Evolutionary conservation across 1,284 basidiomycete genomes (phyloP).

Genomic region (Termitomyces sp.): DNA sequence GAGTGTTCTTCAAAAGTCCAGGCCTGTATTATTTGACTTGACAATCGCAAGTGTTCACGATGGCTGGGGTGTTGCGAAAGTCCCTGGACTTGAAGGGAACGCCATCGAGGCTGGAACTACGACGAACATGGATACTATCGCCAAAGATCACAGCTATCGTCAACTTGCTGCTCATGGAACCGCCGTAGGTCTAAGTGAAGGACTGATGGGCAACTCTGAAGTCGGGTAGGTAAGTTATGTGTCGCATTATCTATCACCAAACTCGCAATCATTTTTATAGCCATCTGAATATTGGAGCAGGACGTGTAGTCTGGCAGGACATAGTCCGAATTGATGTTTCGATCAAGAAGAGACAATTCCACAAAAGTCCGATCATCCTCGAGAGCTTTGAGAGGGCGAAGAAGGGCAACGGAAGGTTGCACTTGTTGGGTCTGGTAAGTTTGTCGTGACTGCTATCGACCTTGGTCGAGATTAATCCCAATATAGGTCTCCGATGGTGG

Average conservation of each 20-base stretch:
- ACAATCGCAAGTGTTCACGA: constrained; percentile 71
- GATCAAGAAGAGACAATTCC: constrained; percentile 84
- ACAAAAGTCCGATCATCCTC: constrained; percentile 71
- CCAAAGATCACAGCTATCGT: constrained; percentile 69
- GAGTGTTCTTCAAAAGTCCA: constrained; percentile 14
- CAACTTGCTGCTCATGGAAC: constrained; percentile 79
- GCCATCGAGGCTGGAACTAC: constrained; percentile 82
- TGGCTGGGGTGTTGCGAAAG: constrained; percentile 80
- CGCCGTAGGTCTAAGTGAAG: constrained; percentile 84
- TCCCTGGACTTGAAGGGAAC: constrained; percentile 73
- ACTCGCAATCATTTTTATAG: constrained; percentile 33
- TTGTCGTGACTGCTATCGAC: not conserved
- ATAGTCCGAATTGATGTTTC: constrained; percentile 89
- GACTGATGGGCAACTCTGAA: constrained; percentile 94
- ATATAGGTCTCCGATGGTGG: constrained; percentile 79
- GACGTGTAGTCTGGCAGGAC: constrained; percentile 91
- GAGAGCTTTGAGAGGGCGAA: constrained; percentile 74
- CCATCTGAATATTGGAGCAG: constrained; percentile 89
- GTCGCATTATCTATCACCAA: not conserved
- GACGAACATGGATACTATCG: constrained; percentile 83
- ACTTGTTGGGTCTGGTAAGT: constrained; percentile 78
- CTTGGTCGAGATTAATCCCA: not conserved
- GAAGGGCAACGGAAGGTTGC: constrained; percentile 73
- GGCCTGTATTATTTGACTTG: not conserved
- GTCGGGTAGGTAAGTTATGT: constrained; percentile 63